Evolutionary conservation across 148 eudicot species (phyloP).

Genomic region (Chenopodium formosanum): DNA sequence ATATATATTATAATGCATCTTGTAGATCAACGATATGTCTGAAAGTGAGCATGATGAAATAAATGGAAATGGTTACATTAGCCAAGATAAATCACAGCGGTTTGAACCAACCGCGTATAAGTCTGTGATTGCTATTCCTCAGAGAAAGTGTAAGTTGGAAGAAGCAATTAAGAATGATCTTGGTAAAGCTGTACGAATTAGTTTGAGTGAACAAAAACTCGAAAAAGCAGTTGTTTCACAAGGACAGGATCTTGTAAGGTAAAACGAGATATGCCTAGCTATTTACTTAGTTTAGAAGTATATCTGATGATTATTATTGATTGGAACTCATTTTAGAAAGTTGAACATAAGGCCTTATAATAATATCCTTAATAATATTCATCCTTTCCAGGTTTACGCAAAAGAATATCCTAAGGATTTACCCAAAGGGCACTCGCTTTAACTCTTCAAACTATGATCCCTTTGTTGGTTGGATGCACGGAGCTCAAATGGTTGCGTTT

Average conservation of each 20-base stretch:
- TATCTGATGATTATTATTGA: background rate
- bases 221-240: constrained; percentile 30
- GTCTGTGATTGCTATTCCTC: constrained; percentile 39
- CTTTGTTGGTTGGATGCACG: constrained; percentile 38
- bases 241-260: constrained; percentile 37
- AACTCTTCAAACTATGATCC: constrained; percentile 40
- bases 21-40: constrained; percentile 20
- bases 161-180: constrained; percentile 33
- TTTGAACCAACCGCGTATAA: constrained; percentile 30
- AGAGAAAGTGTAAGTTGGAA: constrained; percentile 31
- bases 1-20: background rate
- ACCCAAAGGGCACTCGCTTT: constrained; percentile 33
- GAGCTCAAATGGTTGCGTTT: constrained; percentile 47
- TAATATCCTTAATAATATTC: too few species aligned
- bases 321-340: background rate
- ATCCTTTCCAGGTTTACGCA: constrained; percentile 31
- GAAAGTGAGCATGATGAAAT: constrained; percentile 3
- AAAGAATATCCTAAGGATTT: constrained; percentile 35
- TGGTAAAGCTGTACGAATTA: constrained; percentile 29
- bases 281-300: background rate
- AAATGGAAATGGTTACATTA: constrained; percentile 13
- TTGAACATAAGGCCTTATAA: background rate
- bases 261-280: background rate
- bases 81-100: constrained; percentile 15
- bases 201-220: constrained; percentile 41